Base-by-base conservation (phyloP, 768 basidiomycete genomes). In the Pleurotus djamor region DNA sequence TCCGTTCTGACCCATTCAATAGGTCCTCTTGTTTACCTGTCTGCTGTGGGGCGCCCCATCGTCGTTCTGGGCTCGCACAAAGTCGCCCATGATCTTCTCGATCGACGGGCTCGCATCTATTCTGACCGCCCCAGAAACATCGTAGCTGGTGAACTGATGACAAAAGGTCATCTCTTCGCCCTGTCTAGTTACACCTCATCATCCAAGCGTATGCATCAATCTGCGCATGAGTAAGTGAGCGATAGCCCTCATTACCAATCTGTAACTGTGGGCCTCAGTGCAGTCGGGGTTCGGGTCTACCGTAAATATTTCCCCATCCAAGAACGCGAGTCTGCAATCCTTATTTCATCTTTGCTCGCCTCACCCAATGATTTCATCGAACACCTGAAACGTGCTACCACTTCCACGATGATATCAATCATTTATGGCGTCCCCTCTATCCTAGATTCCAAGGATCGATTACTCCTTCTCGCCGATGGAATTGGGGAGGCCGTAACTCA, bases 131-230 rank as follows among this genome's bases (percentile, higher is more conserved):
- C 65, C 4, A 59, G 51, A 4, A 63, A 47, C 50, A 67, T 68
- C 17, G 63, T 72, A 17, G 63, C 60, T 14, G 43, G 10, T 34
- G 52, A 60, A 14, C 33, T 37, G 7, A 10, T 47, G 14, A 41
- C 38, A n/a, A 1, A n/a, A 9, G 38, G 38, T 10, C 38, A 10
- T 41, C 17, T 10, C 45, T 7, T 47, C 14, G 13, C 45, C 7
- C 2, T 47, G 17, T 47, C 10, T 5, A 17, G 10, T 16, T 8
- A n/a, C 14, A 47, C n/a, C 14, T 3, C 7, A 16, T 17, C n/a
- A 28, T 74, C 70, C 71, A 64, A 68, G 17, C 62, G 67, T 34
- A 64, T 69, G 65, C 68, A 71, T 14, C 63, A 68, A 12, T 66
- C 69, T 1, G 64, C 67, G 2, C 69, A 74, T 55, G 70, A 73